Percentiles rank a stretch among this genome's conserved stretches.
These are phyloP conservation scores for Yamadazyma mexicana DNA, from an alignment of 1,139 yeast species.

Conservation along the genomic window DNA sequence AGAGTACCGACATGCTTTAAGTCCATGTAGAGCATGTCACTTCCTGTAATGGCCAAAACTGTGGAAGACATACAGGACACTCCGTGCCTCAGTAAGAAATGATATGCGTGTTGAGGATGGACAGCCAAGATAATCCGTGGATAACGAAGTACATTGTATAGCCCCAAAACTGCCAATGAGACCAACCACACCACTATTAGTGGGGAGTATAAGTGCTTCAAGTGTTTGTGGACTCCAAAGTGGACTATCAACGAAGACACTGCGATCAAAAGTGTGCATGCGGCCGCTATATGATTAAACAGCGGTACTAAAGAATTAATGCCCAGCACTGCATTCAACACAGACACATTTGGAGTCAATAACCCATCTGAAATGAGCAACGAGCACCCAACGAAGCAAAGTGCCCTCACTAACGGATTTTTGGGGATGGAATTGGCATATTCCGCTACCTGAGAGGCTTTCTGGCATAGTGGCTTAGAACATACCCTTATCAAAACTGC, in stretches of 20 bases:
- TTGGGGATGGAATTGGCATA: constrained; percentile 39
- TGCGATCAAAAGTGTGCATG: constrained; percentile 49
- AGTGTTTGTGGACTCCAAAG: constrained; percentile 41
- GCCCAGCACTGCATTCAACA: constrained; percentile 52
- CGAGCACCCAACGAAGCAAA: constrained; percentile 56
- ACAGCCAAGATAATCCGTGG: constrained; percentile 50
- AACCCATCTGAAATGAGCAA: constrained; percentile 60
- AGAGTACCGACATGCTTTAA: constrained; percentile 54
- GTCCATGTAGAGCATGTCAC: constrained; percentile 67
- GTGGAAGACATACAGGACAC: constrained; percentile 50
- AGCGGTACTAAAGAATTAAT: constrained; percentile 47
- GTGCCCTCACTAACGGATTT: constrained; percentile 25
- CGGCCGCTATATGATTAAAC: constrained; percentile 40
- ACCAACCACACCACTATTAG: constrained; percentile 52
- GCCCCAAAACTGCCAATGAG: constrained; percentile 45
- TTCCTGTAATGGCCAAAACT: constrained; percentile 58
- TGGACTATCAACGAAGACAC: constrained; percentile 45
- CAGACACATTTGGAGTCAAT: constrained; percentile 63
- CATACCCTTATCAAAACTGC: constrained; percentile 49
- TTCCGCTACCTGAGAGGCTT: constrained; percentile 64
- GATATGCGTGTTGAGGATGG: constrained; percentile 52
- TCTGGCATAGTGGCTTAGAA: constrained; percentile 56
- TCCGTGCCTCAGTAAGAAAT: constrained; percentile 37
- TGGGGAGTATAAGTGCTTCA: constrained; percentile 52
- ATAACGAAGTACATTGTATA: constrained; percentile 39